phyloP scores from a whole-genome alignment of 805 yeast genomes.

The Starmerella davenportii region DNA sequence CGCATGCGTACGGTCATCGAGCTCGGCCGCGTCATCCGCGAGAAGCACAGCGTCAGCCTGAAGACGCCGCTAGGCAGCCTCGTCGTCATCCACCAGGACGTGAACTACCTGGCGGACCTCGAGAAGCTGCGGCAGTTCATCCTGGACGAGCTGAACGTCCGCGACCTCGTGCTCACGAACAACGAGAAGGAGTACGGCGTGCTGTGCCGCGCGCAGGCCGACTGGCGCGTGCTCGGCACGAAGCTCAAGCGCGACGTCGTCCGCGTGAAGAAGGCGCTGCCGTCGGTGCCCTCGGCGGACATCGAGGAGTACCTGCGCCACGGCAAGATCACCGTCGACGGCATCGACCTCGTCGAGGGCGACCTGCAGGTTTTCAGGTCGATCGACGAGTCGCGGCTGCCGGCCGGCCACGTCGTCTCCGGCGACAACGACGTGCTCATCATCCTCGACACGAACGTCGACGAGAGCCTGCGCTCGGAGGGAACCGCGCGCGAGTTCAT shows the following conservation, averaged over 20 bases:
- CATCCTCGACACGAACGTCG: conserved; percentile 70
- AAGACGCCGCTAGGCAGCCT: conserved; percentile 86
- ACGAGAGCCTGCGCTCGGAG: conserved; percentile 78
- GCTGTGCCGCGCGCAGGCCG: conserved; percentile 85
- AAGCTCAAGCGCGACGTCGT: conserved; percentile 87
- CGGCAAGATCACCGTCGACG: conserved; percentile 72
- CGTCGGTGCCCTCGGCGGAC: conserved; percentile 58
- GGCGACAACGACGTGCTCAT: conserved; percentile 78
- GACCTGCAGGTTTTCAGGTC: conserved; percentile 85
- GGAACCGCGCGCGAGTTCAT: conserved; percentile 92
- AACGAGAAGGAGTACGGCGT: conserved; percentile 88
- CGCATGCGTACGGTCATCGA: conserved; percentile 97
- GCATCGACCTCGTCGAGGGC: conserved; percentile 69
- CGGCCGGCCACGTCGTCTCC: conserved; percentile 68
- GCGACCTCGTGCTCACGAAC: conserved; percentile 68
- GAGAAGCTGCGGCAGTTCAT: conserved; percentile 62
- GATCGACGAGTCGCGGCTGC: conserved; percentile 41
- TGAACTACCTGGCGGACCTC: conserved; percentile 56
- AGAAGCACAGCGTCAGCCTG: conserved; percentile 79
- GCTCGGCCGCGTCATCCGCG: conserved; percentile 89
- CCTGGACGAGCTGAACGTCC: conserved; percentile 78
- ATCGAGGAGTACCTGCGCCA: conserved; percentile 55
- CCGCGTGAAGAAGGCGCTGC: conserved; percentile 86
- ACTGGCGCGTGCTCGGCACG: conserved; percentile 97
- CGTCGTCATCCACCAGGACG: conserved; percentile 69